Conservation (phyloP, 1,139 yeast genomes). For the Scheffersomyces segobiensis region DNA sequence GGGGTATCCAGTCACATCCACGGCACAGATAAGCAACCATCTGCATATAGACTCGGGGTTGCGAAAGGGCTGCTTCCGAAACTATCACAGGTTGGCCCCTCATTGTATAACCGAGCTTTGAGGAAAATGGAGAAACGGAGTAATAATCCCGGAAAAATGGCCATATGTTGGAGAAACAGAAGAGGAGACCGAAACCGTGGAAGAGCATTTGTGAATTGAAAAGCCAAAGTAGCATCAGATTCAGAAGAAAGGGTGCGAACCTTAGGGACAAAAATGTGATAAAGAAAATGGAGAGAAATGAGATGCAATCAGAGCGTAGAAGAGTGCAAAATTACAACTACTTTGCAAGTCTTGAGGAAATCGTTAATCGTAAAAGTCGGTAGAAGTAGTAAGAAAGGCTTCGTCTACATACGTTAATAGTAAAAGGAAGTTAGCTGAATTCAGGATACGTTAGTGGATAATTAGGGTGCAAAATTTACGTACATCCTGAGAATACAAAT, state of each 20-base stretch:
- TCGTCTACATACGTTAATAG: too few relatives aligned
- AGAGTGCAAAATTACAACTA: too few relatives aligned
- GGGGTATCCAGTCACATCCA: not conserved
- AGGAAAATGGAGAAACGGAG: not conserved
- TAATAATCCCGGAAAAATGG: not conserved
- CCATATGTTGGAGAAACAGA: not conserved
- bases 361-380: too few relatives aligned
- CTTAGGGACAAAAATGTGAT: not conserved
- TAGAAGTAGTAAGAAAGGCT: too few relatives aligned
- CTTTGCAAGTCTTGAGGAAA: too few relatives aligned
- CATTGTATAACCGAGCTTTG: not conserved
- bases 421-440: too few relatives aligned
- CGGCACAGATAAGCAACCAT: not conserved
- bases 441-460: too few relatives aligned
- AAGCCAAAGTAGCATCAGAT: not conserved
- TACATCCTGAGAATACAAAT: not conserved
- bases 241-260: not conserved
- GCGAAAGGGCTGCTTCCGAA: not conserved
- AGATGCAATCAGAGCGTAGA: not conserved
- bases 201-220: not conserved
- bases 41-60: not conserved
- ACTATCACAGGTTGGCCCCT: not conserved
- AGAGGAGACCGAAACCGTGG: not conserved
- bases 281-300: not conserved
- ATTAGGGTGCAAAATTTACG: not conserved